A percentile compares a stretch with the other conserved stretches of the same genome.
phyloP scores from a whole-genome alignment of 345 rosid species.

The Abelmoschus esculentus region DNA sequence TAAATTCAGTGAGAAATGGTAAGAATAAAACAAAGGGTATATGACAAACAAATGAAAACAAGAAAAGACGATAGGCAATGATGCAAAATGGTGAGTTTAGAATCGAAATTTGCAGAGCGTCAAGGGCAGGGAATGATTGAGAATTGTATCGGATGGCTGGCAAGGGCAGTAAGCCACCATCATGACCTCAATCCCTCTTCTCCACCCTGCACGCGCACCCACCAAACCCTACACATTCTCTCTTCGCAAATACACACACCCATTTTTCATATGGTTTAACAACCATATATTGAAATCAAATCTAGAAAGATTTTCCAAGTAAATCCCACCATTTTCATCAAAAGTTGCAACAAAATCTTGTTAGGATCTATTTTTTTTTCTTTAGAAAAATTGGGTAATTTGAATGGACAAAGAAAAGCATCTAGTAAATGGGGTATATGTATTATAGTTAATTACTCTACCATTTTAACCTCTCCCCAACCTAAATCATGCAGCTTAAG shows the following conservation, averaged over 20 bases:
- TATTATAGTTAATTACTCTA: not conserved
- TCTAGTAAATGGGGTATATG: not conserved
- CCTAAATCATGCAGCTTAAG: constrained; percentile 25
- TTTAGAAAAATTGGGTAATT: not conserved
- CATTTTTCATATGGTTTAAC: not conserved
- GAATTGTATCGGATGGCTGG: constrained; percentile 23
- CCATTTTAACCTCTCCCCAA: not conserved
- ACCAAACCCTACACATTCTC: constrained; percentile 36
- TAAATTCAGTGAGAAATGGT: not conserved
- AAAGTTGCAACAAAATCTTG: not conserved
- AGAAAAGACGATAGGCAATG: constrained; percentile 18
- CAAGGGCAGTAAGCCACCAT: constrained; percentile 20
- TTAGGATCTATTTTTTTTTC: not conserved
- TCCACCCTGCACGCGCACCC: constrained; percentile 64
- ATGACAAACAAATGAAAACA: not conserved
- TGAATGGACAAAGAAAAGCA: constrained; percentile 24
- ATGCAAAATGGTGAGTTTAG: constrained; percentile 32
- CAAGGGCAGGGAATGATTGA: constrained; percentile 17
- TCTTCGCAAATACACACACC: not conserved
- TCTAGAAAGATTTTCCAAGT: not conserved
- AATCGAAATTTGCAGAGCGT: constrained; percentile 19
- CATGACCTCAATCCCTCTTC: constrained; percentile 61
- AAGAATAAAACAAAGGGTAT: not conserved
- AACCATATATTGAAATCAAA: not conserved
- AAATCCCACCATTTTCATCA: not conserved